phyloP scores from a whole-genome alignment of 495 filamentous ascomycete species.

The Penicillium verhagenii region DNA sequence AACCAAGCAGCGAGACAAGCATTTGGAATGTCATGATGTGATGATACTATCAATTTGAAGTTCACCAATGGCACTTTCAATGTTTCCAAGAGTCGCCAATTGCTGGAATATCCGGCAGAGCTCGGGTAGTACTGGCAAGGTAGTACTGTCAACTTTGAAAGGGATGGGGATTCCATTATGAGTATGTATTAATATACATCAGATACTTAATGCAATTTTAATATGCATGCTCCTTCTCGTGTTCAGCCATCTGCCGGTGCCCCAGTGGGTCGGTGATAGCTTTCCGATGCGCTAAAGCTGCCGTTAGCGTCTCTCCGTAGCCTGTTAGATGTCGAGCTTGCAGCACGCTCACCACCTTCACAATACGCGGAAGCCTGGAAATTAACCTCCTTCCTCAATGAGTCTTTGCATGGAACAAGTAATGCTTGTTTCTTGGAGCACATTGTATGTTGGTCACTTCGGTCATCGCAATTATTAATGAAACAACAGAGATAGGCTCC shows the following conservation, averaged over 20 bases:
- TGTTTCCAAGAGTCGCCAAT: not conserved
- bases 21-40: not conserved
- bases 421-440: not conserved
- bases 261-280: no score
- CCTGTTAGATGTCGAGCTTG: not conserved
- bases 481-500: no score
- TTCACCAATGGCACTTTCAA: not conserved
- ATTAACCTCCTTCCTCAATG: not conserved
- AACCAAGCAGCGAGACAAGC: not conserved
- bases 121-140: not conserved
- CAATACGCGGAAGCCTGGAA: not conserved
- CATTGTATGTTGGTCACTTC: no score
- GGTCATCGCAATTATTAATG: no score
- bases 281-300: not conserved
- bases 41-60: not conserved
- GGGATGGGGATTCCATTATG: no score
- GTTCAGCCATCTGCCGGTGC: no score
- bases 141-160: no score
- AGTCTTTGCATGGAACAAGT: not conserved
- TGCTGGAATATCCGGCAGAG: not conserved
- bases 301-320: not conserved
- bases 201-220: no score
- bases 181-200: no score
- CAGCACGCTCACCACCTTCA: not conserved
- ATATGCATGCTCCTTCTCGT: no score